phyloP scores from a whole-genome alignment of 176 grass and related monocot genomes.

The Secale cereale region DNA sequence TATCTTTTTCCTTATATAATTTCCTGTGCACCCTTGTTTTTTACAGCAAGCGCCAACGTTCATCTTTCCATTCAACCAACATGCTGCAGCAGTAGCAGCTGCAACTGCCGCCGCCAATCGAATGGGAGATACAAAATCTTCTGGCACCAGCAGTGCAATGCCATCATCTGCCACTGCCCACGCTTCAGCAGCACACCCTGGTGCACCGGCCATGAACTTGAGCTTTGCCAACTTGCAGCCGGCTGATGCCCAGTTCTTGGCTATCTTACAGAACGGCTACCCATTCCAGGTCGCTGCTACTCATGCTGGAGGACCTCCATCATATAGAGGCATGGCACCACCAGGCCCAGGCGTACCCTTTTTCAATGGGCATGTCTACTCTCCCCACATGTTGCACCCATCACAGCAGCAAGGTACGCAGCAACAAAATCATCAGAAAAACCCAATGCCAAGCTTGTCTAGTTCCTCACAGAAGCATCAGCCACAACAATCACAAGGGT shows the following conservation, averaged over 20 bases:
- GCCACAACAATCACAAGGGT: constrained; percentile 53
- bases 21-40: neutral
- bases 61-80: constrained; percentile 84
- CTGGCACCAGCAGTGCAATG: constrained; percentile 30
- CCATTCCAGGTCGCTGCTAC: constrained; percentile 62
- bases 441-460: constrained; percentile 41
- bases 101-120: constrained; percentile 48
- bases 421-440: constrained; percentile 70
- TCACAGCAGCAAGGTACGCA: constrained; percentile 58
- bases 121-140: constrained; percentile 54
- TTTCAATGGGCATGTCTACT: constrained; percentile 74
- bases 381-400: constrained; percentile 83
- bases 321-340: constrained; percentile 64
- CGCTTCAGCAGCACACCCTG: constrained; percentile 37
- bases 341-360: constrained; percentile 75
- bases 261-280: constrained; percentile 85
- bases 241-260: constrained; percentile 70
- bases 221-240: constrained; percentile 76
- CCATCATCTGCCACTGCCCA: constrained; percentile 33
- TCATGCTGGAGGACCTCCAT: constrained; percentile 56
- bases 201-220: constrained; percentile 66
- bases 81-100: constrained; percentile 50
- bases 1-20: constrained; percentile 17
- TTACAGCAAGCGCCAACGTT: constrained; percentile 76
- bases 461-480: constrained; percentile 77